phyloP scores from a whole-genome alignment of 768 basidiomycete species.

The Lyophyllum shimeji region DNA sequence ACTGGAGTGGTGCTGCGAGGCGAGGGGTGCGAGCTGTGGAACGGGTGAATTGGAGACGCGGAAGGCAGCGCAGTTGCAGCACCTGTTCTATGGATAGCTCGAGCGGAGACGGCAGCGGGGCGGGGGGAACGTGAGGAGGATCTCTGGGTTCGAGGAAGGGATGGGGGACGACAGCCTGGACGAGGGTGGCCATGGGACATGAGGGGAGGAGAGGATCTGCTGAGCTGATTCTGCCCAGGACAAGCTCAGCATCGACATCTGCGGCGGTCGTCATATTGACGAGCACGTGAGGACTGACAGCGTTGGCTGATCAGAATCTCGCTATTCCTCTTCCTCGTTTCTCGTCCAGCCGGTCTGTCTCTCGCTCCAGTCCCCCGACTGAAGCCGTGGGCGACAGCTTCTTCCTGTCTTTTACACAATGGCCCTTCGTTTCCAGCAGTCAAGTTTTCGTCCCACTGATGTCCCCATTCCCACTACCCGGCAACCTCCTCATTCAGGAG shows the following conservation, averaged over 20 bases:
- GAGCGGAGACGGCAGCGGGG: neutral
- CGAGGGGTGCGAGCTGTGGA: conserved; percentile 51
- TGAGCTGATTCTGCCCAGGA: no score
- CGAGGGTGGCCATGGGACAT: conserved; percentile 11
- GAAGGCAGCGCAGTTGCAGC: neutral
- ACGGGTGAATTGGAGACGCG: neutral
- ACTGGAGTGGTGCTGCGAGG: conserved; percentile 74
- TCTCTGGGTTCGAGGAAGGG: neutral
- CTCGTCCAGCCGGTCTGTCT: conserved; percentile 24
- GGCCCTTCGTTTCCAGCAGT: conserved; percentile 54
- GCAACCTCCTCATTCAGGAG: conserved; percentile 49
- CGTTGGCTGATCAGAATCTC: conserved; percentile 8
- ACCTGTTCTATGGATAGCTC: conserved; percentile 2
- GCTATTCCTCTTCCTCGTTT: conserved; percentile 9
- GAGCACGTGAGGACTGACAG: conserved; percentile 12
- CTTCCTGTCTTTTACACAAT: conserved; percentile 31
- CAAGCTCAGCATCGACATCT: neutral
- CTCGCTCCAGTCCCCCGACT: conserved; percentile 17
- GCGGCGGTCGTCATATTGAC: conserved; percentile 6
- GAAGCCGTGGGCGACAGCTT: conserved; percentile 15
- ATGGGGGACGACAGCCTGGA: conserved; percentile 3
- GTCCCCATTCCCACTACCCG: conserved; percentile 69
- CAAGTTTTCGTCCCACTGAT: conserved; percentile 53
- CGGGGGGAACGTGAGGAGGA: neutral
- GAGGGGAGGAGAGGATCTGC: no score